Evolutionary conservation across 192 early-diverging fungal genomes (phyloP).

Genomic region (Coemansia sp.): DNA sequence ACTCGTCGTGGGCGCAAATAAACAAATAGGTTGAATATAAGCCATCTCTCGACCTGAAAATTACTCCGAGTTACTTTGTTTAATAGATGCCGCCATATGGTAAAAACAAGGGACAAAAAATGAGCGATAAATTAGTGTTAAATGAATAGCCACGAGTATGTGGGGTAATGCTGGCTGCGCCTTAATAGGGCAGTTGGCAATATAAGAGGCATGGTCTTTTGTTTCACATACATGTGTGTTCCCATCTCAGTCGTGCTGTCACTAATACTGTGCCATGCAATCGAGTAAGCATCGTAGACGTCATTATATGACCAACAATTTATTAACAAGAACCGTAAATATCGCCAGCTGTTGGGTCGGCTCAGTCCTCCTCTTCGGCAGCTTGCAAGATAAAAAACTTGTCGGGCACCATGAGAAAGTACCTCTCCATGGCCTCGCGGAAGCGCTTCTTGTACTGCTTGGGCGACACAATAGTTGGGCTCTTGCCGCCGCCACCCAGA

Average conservation of each 20-base stretch:
- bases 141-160: conserved; percentile 1
- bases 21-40: neutral
- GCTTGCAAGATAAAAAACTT: conserved; percentile 46
- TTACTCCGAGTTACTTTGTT: neutral
- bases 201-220: neutral
- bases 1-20: neutral
- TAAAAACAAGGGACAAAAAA: neutral
- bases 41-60: neutral
- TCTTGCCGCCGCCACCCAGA: conserved; percentile 87
- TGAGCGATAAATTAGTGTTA: neutral
- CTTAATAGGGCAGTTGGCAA: neutral
- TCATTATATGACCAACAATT: neutral
- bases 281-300: neutral
- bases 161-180: neutral
- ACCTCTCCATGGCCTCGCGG: conserved; percentile 90
- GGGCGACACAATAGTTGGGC: conserved; percentile 96
- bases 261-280: neutral
- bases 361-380: conserved; percentile 22
- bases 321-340: neutral
- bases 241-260: neutral
- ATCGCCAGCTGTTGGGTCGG: neutral
- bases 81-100: neutral
- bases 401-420: conserved; percentile 87
- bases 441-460: conserved; percentile 93
- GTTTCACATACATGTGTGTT: conserved; percentile 3